Conservation (phyloP, 2,329 filamentous ascomycete species). For the Colletotrichum higginsianum region DNA sequence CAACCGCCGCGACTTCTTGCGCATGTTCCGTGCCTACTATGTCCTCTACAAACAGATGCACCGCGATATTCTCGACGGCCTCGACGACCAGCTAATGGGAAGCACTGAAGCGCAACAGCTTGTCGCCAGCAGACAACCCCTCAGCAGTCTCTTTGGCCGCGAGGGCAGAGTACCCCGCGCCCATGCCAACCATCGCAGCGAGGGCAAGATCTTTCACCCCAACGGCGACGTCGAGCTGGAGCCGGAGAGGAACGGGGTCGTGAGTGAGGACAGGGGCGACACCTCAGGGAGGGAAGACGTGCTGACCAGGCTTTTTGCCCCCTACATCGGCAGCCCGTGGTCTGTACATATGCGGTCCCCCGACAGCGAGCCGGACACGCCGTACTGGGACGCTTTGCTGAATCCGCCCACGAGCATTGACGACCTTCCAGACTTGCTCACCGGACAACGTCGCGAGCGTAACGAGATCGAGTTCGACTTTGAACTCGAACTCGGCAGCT, state of each 20-base stretch:
- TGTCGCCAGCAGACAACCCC: constrained; percentile 80
- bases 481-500: constrained; percentile 41
- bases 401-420: constrained; percentile 62
- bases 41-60: constrained; percentile 92
- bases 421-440: constrained; percentile 59
- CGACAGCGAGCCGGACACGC: constrained; percentile 52
- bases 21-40: constrained; percentile 94
- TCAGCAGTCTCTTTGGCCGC: constrained; percentile 82
- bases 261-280: constrained; percentile 74
- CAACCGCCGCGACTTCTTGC: constrained; percentile 87
- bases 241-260: constrained; percentile 69
- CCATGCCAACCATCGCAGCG: constrained; percentile 71
- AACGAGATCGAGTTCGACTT: constrained; percentile 43
- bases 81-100: constrained; percentile 84
- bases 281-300: constrained; percentile 73
- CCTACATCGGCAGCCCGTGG: constrained; percentile 41
- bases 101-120: constrained; percentile 84
- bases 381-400: constrained; percentile 61
- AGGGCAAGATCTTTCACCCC: constrained; percentile 76
- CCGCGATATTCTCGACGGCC: constrained; percentile 82
- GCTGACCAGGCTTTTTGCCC: constrained; percentile 67
- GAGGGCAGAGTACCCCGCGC: constrained; percentile 77
- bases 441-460: constrained; percentile 44
- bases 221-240: constrained; percentile 77
- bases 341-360: constrained; percentile 50